These are phyloP conservation scores for Chloromonas sp. DNA, from an alignment of 163 green algal species.

Conservation along the genomic window DNA sequence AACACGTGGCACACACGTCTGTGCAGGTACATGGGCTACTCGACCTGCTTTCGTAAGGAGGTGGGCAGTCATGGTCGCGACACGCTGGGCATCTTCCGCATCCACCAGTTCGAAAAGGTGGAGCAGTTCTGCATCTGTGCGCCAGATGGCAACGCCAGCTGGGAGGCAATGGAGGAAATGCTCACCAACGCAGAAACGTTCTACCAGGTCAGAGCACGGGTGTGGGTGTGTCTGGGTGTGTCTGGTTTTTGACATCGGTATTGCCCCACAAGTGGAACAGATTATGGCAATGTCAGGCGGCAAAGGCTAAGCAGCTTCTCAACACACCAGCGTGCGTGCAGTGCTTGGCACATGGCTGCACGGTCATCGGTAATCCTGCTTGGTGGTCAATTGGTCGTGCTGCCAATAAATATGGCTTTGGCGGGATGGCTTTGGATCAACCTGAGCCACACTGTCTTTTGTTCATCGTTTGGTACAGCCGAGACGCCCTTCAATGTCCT, in stretches of 20 bases:
- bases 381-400: too few species aligned
- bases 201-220: constrained; percentile 37
- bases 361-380: too few species aligned
- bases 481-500: too few species aligned
- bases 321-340: too few species aligned
- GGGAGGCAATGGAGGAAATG: constrained; percentile 94
- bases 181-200: constrained; percentile 88
- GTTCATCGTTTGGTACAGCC: too few species aligned
- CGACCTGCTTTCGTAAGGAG: constrained; percentile 99
- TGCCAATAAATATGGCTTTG: too few species aligned
- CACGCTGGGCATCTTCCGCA: constrained; percentile 97
- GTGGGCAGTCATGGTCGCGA: constrained; percentile 91
- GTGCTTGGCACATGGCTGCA: too few species aligned
- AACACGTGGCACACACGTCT: too few species aligned
- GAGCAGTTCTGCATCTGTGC: constrained; percentile 96
- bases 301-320: too few species aligned
- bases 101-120: constrained; percentile 99
- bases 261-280: neutral
- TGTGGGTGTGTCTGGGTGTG: neutral
- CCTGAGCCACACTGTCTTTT: too few species aligned
- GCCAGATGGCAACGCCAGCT: constrained; percentile 77
- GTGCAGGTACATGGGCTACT: constrained; percentile 89
- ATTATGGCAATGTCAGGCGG: neutral
- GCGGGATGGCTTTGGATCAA: too few species aligned
- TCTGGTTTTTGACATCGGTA: neutral